These are phyloP conservation scores for Cucurbita argyrosperma DNA, from an alignment of 306 rosid genomes.

Conservation along the genomic window DNA sequence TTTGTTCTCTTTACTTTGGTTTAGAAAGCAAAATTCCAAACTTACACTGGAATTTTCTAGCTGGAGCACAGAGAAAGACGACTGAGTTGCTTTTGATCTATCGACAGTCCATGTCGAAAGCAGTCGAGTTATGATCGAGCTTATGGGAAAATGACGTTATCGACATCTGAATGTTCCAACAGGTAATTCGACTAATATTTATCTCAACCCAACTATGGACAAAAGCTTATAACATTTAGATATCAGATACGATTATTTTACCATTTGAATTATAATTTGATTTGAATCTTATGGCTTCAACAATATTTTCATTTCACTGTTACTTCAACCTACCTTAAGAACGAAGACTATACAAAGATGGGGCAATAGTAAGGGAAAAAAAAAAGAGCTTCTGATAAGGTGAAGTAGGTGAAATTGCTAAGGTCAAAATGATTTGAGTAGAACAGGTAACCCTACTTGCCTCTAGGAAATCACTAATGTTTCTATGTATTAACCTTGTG, in stretches of 20 bases:
- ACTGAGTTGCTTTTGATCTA: too few relatives aligned
- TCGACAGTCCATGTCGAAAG: too few relatives aligned
- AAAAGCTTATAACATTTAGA: not conserved
- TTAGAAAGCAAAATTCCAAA: not conserved
- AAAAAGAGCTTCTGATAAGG: not conserved
- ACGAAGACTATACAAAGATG: not conserved
- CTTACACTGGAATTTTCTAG: not conserved
- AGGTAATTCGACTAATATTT: too few relatives aligned
- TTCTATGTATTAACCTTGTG: not conserved
- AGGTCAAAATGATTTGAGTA: not conserved
- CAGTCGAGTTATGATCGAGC: too few relatives aligned
- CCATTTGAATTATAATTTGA: not conserved
- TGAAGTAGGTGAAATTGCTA: not conserved
- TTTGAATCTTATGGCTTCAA: not conserved
- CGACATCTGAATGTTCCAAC: too few relatives aligned
- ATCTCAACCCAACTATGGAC: too few relatives aligned
- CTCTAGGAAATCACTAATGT: not conserved
- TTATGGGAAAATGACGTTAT: too few relatives aligned
- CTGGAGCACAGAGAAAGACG: not conserved
- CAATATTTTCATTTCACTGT: not conserved
- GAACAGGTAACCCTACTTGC: not conserved
- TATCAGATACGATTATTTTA: not conserved
- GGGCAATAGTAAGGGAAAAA: not conserved
- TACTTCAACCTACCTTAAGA: not conserved
- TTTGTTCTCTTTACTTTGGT: not conserved